These are phyloP conservation scores for Parascedosporium putredinis DNA, from an alignment of 2,329 filamentous ascomycete species.

Conservation along the genomic window DNA sequence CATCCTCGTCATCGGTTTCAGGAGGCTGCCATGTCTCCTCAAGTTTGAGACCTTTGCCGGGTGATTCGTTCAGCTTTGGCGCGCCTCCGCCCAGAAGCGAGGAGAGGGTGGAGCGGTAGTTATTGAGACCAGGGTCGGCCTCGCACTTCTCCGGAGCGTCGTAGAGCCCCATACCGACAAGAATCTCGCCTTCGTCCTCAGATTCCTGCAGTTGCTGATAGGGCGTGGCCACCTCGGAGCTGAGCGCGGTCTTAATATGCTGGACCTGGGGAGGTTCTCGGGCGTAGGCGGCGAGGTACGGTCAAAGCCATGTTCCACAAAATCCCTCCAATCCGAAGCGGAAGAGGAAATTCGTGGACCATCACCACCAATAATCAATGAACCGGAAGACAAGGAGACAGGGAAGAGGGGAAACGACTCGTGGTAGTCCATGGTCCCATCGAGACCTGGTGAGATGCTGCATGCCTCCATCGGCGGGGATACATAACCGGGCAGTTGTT, in stretches of 20 bases:
- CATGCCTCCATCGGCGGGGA: conserved; percentile 10
- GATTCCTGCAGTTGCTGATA: conserved; percentile 42
- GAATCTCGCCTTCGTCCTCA: conserved; percentile 56
- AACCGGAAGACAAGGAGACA: conserved; percentile 8
- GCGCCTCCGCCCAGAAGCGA: conserved; percentile 34
- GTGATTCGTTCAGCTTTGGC: conserved; percentile 17
- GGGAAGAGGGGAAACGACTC: conserved; percentile 22
- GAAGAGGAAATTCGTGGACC: not conserved
- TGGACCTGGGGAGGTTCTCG: conserved; percentile 41
- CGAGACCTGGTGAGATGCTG: conserved; percentile 10
- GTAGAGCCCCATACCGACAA: conserved; percentile 77
- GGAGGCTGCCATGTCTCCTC: conserved; percentile 72
- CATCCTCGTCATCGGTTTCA: conserved; percentile 46
- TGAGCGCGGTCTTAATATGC: conserved; percentile 34
- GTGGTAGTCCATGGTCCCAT: conserved; percentile 15
- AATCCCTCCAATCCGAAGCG: conserved; percentile 30
- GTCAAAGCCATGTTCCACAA: conserved; percentile 32
- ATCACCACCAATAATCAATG: conserved; percentile 14
- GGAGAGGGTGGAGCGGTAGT: conserved; percentile 43
- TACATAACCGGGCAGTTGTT: conserved; percentile 19
- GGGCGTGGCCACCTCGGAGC: conserved; percentile 38
- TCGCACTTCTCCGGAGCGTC: conserved; percentile 53
- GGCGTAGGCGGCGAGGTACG: conserved; percentile 48
- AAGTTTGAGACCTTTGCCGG: conserved; percentile 66
- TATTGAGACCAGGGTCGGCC: conserved; percentile 38